phyloP scores from a whole-genome alignment of 495 filamentous ascomycete genomes.

The Penicillium desertorum region DNA sequence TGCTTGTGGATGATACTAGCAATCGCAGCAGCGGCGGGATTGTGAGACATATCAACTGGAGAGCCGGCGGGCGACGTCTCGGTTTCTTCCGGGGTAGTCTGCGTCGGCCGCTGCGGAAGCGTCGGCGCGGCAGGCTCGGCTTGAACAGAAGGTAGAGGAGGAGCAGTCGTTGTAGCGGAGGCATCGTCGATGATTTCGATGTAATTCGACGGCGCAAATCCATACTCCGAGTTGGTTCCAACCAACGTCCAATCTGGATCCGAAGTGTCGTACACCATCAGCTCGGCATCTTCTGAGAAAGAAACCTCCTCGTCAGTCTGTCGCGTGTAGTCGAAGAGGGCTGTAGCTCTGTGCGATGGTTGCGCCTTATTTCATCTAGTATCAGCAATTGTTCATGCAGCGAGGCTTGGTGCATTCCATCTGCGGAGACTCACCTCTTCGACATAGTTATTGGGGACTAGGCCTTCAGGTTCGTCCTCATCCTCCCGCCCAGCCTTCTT shows the following conservation, averaged over 20 bases:
- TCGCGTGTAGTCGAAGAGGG: conserved; percentile 91
- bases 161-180: conserved; percentile 21
- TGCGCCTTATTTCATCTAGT: conserved; percentile 58
- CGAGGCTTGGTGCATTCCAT: neutral
- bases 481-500: conserved; percentile 91
- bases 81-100: conserved; percentile 26
- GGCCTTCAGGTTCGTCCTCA: conserved; percentile 89
- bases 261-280: conserved; percentile 83
- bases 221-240: conserved; percentile 79
- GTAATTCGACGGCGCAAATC: conserved; percentile 97
- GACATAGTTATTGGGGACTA: conserved; percentile 95
- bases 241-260: conserved; percentile 98
- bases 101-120: conserved; percentile 41
- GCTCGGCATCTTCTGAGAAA: conserved; percentile 82
- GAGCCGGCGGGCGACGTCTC: conserved; percentile 27
- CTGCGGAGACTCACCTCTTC: conserved; percentile 71
- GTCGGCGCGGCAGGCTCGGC: conserved; percentile 36
- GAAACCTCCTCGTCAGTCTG: conserved; percentile 98
- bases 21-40: conserved; percentile 69
- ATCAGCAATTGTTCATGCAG: conserved; percentile 19
- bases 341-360: conserved; percentile 72
- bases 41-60: conserved; percentile 46
- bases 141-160: conserved; percentile 31
- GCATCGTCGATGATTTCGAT: conserved; percentile 64
- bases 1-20: conserved; percentile 68